Evolutionary conservation across 768 basidiomycete species (phyloP).

Genomic region (Lepiota venenata): DNA sequence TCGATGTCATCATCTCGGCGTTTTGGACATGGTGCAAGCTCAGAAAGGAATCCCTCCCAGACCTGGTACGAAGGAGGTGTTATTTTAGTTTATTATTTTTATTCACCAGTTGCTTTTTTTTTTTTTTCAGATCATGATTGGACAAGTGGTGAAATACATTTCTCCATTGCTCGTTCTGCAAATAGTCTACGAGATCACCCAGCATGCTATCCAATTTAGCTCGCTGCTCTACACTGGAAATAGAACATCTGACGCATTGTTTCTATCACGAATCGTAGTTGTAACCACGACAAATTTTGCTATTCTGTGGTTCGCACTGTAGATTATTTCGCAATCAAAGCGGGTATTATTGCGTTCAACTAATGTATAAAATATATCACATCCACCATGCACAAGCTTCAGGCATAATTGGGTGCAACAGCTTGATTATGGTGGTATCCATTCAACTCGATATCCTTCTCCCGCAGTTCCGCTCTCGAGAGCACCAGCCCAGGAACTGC

Average conservation of each 20-base stretch:
- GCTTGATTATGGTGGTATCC: neutral
- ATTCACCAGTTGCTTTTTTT: too few species aligned
- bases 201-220: neutral
- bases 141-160: neutral
- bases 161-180: neutral
- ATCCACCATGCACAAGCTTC: too few species aligned
- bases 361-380: too few species aligned
- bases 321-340: neutral
- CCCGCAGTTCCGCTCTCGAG: conserved; percentile 21
- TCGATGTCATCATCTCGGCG: neutral
- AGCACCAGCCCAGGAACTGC: conserved; percentile 32
- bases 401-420: neutral
- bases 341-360: too few species aligned
- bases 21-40: neutral
- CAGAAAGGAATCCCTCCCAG: neutral
- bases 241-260: neutral
- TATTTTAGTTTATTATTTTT: too few species aligned
- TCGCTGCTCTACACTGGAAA: neutral
- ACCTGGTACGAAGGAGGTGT: neutral
- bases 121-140: conserved; percentile 1
- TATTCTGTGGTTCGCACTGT: neutral
- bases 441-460: conserved; percentile 3
- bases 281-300: neutral
- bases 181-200: neutral
- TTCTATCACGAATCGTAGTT: neutral